Conservation (phyloP, 768 basidiomycete species). For the Lentinula sp. region DNA sequence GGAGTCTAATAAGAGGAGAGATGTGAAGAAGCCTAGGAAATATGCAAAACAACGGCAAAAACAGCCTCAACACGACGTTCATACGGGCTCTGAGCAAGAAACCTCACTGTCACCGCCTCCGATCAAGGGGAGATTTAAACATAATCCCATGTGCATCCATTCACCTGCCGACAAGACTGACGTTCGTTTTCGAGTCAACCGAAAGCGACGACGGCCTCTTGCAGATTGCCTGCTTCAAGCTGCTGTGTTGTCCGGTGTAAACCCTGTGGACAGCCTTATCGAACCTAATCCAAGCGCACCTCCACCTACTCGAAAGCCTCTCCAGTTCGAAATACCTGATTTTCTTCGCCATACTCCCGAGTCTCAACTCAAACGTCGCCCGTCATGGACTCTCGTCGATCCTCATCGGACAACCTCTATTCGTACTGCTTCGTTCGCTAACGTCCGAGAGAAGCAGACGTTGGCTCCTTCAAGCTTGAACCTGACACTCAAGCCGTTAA, state of each 20-base stretch:
- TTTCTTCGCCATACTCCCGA: slow-evolving; percentile 1
- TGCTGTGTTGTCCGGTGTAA: slow-evolving; percentile 26
- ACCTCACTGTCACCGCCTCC: background rate
- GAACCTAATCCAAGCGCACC: slow-evolving; percentile 10
- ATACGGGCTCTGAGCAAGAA: background rate
- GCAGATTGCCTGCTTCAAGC: slow-evolving; percentile 25
- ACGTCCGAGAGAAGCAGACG: background rate
- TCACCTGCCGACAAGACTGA: background rate
- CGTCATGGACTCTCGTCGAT: slow-evolving; percentile 22
- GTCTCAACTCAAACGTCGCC: background rate
- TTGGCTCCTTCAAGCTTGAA: background rate
- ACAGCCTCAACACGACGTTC: background rate
- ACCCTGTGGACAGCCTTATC: slow-evolving; percentile 19
- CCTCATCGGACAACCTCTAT: slow-evolving; percentile 24
- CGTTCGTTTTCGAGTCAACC: background rate
- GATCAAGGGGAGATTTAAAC: background rate
- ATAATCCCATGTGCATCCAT: background rate
- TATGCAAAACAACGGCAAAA: background rate
- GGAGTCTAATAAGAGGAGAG: no score
- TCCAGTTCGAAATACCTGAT: slow-evolving; percentile 18
- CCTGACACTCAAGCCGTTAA: background rate
- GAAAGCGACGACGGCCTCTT: background rate
- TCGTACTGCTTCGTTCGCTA: slow-evolving; percentile 16
- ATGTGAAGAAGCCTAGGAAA: background rate
- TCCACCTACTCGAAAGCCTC: slow-evolving; percentile 17